Conservation (phyloP, 2,329 filamentous ascomycete species). For the Whalleya microplaca region DNA sequence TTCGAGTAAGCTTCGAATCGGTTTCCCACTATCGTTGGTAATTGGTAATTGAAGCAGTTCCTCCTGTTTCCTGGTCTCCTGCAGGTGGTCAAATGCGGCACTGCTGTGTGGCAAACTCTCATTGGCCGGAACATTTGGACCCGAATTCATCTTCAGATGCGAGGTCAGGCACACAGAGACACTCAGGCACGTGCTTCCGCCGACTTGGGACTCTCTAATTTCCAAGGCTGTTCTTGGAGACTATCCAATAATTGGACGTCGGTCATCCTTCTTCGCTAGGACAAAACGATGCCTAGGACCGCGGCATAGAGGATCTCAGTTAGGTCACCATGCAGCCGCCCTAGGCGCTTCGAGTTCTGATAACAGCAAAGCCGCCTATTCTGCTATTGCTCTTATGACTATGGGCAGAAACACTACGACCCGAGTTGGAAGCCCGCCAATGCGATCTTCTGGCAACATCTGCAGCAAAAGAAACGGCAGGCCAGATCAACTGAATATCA, state of each 20-base stretch:
- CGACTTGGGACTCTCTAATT: slow-evolving; percentile 15
- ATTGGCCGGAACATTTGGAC: slow-evolving; percentile 37
- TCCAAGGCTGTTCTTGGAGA: slow-evolving; percentile 19
- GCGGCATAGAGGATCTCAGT: slow-evolving; percentile 14
- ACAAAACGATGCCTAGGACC: slow-evolving; percentile 19
- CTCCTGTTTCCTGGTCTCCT: slow-evolving; percentile 31
- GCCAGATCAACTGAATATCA: not conserved
- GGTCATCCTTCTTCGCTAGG: slow-evolving; percentile 10
- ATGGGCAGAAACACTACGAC: slow-evolving; percentile 4
- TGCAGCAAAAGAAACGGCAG: not conserved
- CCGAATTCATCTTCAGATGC: slow-evolving; percentile 35
- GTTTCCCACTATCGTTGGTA: slow-evolving; percentile 18
- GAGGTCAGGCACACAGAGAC: slow-evolving; percentile 30
- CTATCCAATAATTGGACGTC: slow-evolving; percentile 28
- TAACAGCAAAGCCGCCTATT: slow-evolving; percentile 18
- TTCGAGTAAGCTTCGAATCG: slow-evolving; percentile 22
- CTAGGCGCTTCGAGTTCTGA: slow-evolving; percentile 17
- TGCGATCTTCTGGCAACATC: not conserved
- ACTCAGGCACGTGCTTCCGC: slow-evolving; percentile 35
- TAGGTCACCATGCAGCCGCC: slow-evolving; percentile 31
- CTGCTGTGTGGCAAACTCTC: slow-evolving; percentile 37
- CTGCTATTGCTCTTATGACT: slow-evolving; percentile 10
- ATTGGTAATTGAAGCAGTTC: slow-evolving; percentile 28
- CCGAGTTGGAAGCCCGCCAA: not conserved
- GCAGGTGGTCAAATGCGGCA: slow-evolving; percentile 35